Evolutionary conservation across 1,284 basidiomycete genomes (phyloP), one percentile per base, ranked within the genome.

Genomic region (Laetiporus sulphureus): DNA sequence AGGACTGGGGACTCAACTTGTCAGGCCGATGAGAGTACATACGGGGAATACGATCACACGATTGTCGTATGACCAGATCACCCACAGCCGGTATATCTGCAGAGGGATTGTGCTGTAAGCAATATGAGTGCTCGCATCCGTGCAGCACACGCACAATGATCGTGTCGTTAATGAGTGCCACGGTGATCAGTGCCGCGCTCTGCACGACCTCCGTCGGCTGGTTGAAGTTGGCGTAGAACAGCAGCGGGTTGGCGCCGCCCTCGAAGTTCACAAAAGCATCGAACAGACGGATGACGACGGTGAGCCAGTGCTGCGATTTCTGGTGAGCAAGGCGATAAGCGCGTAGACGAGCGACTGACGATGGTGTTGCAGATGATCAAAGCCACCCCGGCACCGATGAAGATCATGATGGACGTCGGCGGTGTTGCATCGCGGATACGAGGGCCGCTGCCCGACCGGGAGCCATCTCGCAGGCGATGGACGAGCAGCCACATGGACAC

Each of bases 261-360:
- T 47, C 37, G 37, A 35, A 42, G 31, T 41, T 23, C n/a, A 50
- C 21, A 37, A 48, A 49, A 10, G 50, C 50, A 19, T 50, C 42
- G 31, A 49, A 50, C 3, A 41, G 11, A 12, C 51, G 41, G 11
- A 32, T 30, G 4, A 48, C 42, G 11, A 45, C 39, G 13, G 48
- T 22, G n/a, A 48, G 30, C 51, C 51, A 53, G 31, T 53, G 51
- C 51, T 53, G 15, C 16, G n/a, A n/a, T n/a, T n/a, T n/a, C n/a
- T n/a, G n/a, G n/a, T n/a, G n/a, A n/a, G n/a, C n/a, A n/a, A n/a
- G n/a, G n/a, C n/a, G n/a, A n/a, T n/a, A n/a, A n/a, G n/a, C n/a
- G n/a, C n/a, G n/a, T n/a, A n/a, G n/a, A n/a, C n/a, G n/a, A n/a
- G n/a, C n/a, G n/a, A n/a, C n/a, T n/a, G n/a, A n/a, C n/a, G n/a